Evolutionary conservation across 805 yeast genomes (phyloP).

Genomic region (Phaffomyces antillensis): DNA sequence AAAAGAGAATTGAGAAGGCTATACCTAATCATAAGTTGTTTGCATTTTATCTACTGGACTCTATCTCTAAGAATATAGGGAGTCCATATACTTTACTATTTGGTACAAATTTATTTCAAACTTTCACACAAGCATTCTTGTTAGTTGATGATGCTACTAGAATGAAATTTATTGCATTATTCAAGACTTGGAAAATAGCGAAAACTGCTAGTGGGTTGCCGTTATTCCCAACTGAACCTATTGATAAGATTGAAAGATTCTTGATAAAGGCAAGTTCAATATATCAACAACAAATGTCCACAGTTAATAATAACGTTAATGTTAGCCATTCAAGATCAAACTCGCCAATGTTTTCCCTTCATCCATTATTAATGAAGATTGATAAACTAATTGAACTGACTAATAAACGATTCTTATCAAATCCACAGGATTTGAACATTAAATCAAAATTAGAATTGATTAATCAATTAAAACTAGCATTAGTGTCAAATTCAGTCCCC

Average conservation of each 20-base stretch:
- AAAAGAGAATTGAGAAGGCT: conserved; percentile 62
- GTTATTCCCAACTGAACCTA: conserved; percentile 63
- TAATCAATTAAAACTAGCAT: conserved; percentile 28
- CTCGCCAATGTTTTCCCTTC: conserved; percentile 24
- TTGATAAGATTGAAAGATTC: conserved; percentile 69
- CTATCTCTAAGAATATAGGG: conserved; percentile 87
- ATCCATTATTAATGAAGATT: too few relatives aligned
- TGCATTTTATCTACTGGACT: conserved; percentile 79
- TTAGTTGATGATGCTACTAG: conserved; percentile 72
- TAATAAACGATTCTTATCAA: conserved; percentile 24
- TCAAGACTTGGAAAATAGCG: conserved; percentile 79
- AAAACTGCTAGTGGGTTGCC: conserved; percentile 56
- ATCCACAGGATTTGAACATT: conserved; percentile 25
- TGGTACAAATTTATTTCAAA: conserved; percentile 58
- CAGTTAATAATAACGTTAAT: neutral
- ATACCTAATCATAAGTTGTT: conserved; percentile 81
- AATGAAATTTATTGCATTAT: conserved; percentile 64
- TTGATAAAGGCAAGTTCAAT: conserved; percentile 52
- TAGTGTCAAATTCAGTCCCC: conserved; percentile 28
- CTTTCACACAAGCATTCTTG: conserved; percentile 74
- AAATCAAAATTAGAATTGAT: conserved; percentile 27
- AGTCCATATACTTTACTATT: conserved; percentile 80
- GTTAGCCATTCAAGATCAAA: neutral
- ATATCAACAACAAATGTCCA: conserved; percentile 22
- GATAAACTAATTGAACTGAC: conserved; percentile 28